Percentiles rank a stretch among this genome's conserved stretches.
Evolutionary conservation across 192 early-diverging fungal genomes (phyloP).

Genomic region (Coemansia sp.): DNA sequence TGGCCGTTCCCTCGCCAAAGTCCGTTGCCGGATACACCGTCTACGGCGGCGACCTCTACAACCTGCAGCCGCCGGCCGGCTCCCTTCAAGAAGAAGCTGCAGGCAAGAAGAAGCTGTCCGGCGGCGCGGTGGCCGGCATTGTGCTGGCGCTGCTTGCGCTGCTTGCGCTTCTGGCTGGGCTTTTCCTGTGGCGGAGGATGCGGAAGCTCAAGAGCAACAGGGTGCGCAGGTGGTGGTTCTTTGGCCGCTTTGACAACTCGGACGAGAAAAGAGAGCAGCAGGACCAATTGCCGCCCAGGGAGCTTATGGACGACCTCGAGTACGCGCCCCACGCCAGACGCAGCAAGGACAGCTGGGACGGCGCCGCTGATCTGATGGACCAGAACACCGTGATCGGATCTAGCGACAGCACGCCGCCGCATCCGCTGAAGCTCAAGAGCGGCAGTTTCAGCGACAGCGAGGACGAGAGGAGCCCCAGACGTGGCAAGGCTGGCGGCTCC

Average conservation of each 20-base stretch:
- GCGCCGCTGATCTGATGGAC: background rate
- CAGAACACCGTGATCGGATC: background rate
- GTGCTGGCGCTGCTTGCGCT: slow-evolving; percentile 15
- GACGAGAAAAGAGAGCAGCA: background rate
- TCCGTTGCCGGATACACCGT: slow-evolving; percentile 13
- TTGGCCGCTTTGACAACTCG: slow-evolving; percentile 25
- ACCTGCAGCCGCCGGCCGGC: background rate
- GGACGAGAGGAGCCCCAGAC: background rate
- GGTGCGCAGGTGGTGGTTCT: slow-evolving; percentile 43
- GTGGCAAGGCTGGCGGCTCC: background rate
- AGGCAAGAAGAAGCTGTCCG: slow-evolving; percentile 10
- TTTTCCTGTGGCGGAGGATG: slow-evolving; percentile 7
- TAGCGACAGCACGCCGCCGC: background rate
- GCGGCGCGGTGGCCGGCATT: slow-evolving; percentile 16
- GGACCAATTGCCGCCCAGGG: background rate
- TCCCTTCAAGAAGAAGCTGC: too few relatives aligned
- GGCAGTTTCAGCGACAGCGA: background rate
- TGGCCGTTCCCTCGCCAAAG: slow-evolving; percentile 19
- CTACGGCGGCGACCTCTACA: slow-evolving; percentile 36
- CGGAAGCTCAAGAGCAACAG: slow-evolving; percentile 13
- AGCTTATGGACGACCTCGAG: slow-evolving; percentile 4
- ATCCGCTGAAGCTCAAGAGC: slow-evolving; percentile 2
- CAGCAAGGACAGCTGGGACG: too few relatives aligned
- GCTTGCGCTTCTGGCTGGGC: slow-evolving; percentile 16
- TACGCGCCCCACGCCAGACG: background rate